A percentile compares a stretch with the other conserved stretches of the same genome.
These are phyloP conservation scores for Botrytis aclada DNA, from an alignment of 2,329 filamentous ascomycete species.

Conservation along the genomic window DNA sequence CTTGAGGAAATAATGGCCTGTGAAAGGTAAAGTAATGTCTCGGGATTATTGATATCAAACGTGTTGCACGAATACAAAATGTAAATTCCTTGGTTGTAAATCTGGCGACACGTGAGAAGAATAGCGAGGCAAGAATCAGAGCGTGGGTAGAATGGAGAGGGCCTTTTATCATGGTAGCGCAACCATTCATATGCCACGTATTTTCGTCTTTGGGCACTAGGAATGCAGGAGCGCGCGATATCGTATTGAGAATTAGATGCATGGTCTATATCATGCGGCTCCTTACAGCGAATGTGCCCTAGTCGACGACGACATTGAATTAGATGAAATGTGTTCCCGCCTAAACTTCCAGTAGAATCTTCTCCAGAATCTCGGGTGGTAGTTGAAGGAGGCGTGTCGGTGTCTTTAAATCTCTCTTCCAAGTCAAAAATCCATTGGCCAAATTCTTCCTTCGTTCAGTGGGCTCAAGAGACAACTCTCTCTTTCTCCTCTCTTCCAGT, in stretches of 20 bases:
- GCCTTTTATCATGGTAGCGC: background rate
- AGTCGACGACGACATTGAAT: slow-evolving; percentile 1
- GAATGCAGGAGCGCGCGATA: background rate
- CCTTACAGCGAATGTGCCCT: slow-evolving; percentile 3
- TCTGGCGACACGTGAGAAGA: slow-evolving; percentile 3
- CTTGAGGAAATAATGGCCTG: slow-evolving; percentile 2
- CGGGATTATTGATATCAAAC: slow-evolving; percentile 1
- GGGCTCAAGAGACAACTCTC: slow-evolving; percentile 1
- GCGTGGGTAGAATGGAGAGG: background rate
- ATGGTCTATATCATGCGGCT: background rate
- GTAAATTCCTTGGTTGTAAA: slow-evolving; percentile 7
- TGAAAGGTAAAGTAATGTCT: slow-evolving; percentile 5
- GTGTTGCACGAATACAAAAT: slow-evolving; percentile 6
- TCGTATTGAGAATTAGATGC: background rate
- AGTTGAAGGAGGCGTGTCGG: background rate
- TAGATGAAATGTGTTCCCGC: background rate
- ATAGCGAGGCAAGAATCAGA: slow-evolving; percentile 7
- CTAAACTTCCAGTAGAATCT: slow-evolving; percentile 7
- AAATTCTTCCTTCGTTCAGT: background rate
- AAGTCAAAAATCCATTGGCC: too few relatives aligned
- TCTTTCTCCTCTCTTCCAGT: background rate
- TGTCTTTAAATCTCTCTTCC: background rate
- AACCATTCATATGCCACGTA: background rate
- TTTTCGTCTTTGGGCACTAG: background rate
- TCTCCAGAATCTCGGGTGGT: background rate